Percentiles rank a stretch among this genome's conserved stretches.
Evolutionary conservation across 176 grass and related monocot genomes (phyloP).

Genomic region (Thinopyrum elongatum): DNA sequence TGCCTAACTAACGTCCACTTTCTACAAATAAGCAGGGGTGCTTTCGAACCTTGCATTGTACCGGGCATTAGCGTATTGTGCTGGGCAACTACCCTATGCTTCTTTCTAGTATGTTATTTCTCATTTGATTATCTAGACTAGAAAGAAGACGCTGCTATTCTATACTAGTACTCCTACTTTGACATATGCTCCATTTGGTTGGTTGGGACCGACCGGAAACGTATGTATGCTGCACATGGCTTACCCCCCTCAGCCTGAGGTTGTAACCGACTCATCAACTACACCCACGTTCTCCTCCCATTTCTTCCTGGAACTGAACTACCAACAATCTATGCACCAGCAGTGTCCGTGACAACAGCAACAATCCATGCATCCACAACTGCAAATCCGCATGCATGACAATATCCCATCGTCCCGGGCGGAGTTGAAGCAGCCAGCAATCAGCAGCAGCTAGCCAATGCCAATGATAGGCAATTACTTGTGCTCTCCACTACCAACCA

Average conservation of each 20-base stretch:
- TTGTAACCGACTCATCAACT: background rate
- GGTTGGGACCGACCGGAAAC: background rate
- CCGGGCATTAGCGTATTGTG: background rate
- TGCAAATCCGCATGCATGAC: too few relatives aligned
- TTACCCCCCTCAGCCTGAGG: background rate
- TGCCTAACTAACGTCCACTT: too few relatives aligned
- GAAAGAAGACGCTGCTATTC: background rate
- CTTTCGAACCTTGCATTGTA: too few relatives aligned
- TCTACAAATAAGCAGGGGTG: too few relatives aligned
- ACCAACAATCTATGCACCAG: background rate
- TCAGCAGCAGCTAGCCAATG: background rate
- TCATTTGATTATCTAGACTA: background rate
- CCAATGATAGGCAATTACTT: background rate
- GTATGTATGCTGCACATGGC: constrained; percentile 10
- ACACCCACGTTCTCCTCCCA: background rate
- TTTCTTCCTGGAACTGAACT: background rate
- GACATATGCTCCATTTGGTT: background rate
- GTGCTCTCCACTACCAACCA: background rate
- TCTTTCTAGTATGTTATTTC: background rate
- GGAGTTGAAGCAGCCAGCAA: background rate
- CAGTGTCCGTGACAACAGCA: too few relatives aligned
- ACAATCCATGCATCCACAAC: too few relatives aligned
- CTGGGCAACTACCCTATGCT: background rate
- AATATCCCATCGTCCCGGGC: background rate
- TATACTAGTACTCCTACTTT: background rate